These are phyloP conservation scores for Pichia sp. DNA, from an alignment of 1,139 yeast genomes.

Conservation along the genomic window DNA sequence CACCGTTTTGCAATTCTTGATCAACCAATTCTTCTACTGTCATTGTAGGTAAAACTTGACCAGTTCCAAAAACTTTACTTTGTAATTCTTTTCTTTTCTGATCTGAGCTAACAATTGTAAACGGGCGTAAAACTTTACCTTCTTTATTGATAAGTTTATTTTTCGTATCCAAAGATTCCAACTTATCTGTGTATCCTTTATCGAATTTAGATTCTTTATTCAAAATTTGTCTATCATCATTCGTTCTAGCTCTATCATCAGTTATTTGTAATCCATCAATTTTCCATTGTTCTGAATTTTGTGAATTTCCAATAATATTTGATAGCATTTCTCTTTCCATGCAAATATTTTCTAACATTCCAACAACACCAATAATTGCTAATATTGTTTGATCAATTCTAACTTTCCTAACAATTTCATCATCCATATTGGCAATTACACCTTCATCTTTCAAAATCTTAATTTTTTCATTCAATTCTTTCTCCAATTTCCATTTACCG, in stretches of 20 bases:
- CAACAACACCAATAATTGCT: slow-evolving; percentile 10
- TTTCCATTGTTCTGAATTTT: neutral
- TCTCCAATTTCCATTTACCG: slow-evolving; percentile 56
- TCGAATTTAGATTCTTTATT: slow-evolving; percentile 17
- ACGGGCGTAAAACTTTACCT: slow-evolving; percentile 80
- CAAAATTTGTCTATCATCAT: slow-evolving; percentile 5
- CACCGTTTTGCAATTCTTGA: slow-evolving; percentile 79
- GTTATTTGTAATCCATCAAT: slow-evolving; percentile 32
- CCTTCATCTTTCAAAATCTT: slow-evolving; percentile 24
- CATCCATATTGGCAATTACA: slow-evolving; percentile 39
- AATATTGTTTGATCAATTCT: slow-evolving; percentile 9
- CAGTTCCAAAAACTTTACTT: slow-evolving; percentile 78
- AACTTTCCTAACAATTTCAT: slow-evolving; percentile 26
- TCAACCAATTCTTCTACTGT: slow-evolving; percentile 88
- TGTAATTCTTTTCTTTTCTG: slow-evolving; percentile 45
- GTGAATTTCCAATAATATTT: slow-evolving; percentile 4
- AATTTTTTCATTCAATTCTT: slow-evolving; percentile 43
- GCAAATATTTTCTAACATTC: slow-evolving; percentile 10
- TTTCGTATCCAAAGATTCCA: slow-evolving; percentile 25
- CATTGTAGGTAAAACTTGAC: slow-evolving; percentile 92
- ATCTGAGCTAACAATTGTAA: slow-evolving; percentile 51
- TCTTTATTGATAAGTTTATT: slow-evolving; percentile 47
- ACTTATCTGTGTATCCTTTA: slow-evolving; percentile 23
- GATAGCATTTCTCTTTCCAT: slow-evolving; percentile 18
- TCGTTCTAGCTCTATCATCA: slow-evolving; percentile 12